A percentile compares a stretch with the other conserved stretches of the same genome.
phyloP scores from a whole-genome alignment of 495 filamentous ascomycete species.

The Bryoglossum gracile region DNA sequence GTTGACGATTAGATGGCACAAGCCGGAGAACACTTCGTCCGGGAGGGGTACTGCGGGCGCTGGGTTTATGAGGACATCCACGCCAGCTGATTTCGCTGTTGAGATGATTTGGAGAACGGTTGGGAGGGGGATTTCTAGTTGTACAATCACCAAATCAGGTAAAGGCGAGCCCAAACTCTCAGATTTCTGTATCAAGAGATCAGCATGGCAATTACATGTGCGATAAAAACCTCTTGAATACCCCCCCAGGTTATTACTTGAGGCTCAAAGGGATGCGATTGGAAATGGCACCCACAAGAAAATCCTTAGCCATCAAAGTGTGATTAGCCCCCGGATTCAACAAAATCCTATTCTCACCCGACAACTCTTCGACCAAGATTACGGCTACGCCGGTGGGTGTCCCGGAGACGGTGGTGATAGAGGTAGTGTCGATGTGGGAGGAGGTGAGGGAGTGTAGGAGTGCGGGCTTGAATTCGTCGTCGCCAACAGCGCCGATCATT shows the following conservation, averaged over 20 bases:
- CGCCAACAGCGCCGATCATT: slow-evolving; percentile 82
- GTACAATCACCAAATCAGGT: slow-evolving; percentile 70
- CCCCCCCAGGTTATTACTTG: too few species aligned
- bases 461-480: slow-evolving; percentile 44
- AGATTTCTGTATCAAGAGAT: slow-evolving; percentile 32
- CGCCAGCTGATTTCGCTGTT: slow-evolving; percentile 40
- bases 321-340: slow-evolving; percentile 76
- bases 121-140: slow-evolving; percentile 74
- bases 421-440: slow-evolving; percentile 56
- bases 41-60: slow-evolving; percentile 63
- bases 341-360: slow-evolving; percentile 83
- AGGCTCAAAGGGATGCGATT: too few species aligned
- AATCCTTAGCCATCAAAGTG: slow-evolving; percentile 7
- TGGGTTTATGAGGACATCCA: slow-evolving; percentile 73
- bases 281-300: too few species aligned
- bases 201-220: too few species aligned
- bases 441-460: slow-evolving; percentile 40
- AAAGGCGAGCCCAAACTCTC: slow-evolving; percentile 38
- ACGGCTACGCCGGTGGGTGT: slow-evolving; percentile 71
- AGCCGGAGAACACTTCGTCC: slow-evolving; percentile 51
- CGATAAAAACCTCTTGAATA: too few species aligned
- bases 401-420: slow-evolving; percentile 40
- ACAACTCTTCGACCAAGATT: slow-evolving; percentile 70
- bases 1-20: slow-evolving; percentile 83
- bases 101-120: slow-evolving; percentile 62